These are phyloP conservation scores for Agapanthus africanus DNA, from an alignment of 106 monocot species.

Conservation along the genomic window DNA sequence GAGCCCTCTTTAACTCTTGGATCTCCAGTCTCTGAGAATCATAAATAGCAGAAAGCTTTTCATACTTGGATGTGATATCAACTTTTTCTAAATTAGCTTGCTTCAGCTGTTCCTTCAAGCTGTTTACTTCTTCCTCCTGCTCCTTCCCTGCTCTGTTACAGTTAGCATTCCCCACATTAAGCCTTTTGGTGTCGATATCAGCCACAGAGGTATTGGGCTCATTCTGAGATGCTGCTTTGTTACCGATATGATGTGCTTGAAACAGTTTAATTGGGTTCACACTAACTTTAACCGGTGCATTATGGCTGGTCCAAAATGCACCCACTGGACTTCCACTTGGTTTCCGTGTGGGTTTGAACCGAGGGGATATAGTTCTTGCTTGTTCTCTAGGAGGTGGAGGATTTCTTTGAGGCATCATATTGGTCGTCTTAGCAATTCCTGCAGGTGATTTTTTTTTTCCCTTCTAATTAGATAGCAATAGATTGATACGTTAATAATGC, in stretches of 20 bases:
- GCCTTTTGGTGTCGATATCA: constrained; percentile 48
- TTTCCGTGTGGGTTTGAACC: constrained; percentile 19
- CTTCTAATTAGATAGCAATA: no score
- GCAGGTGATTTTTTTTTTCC: no score
- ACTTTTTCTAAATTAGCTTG: constrained; percentile 58
- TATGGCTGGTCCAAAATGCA: constrained; percentile 57
- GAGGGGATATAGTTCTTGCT: constrained; percentile 13
- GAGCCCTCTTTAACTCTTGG: constrained; percentile 53
- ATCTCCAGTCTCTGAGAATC: constrained; percentile 72
- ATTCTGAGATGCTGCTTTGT: constrained; percentile 22
- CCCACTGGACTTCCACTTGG: constrained; percentile 22
- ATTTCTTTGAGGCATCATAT: constrained; percentile 33
- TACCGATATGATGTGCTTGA: constrained; percentile 17
- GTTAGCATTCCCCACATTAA: constrained; percentile 17
- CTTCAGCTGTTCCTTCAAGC: constrained; percentile 63
- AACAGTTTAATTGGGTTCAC: constrained; percentile 14
- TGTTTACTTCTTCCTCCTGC: constrained; percentile 40
- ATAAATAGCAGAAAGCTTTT: constrained; percentile 64
- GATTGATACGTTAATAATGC: no score
- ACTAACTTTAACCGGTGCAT: constrained; percentile 34
- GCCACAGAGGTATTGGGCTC: constrained; percentile 44
- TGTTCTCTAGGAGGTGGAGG: constrained; percentile 40
- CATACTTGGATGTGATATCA: constrained; percentile 62
- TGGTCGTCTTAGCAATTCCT: constrained; percentile 36
- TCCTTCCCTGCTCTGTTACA: constrained; percentile 16